Evolutionary conservation across 768 basidiomycete genomes (phyloP), one percentile per base, ranked within the genome.

Genomic region (Phylloporus rhodoxanthus): DNA sequence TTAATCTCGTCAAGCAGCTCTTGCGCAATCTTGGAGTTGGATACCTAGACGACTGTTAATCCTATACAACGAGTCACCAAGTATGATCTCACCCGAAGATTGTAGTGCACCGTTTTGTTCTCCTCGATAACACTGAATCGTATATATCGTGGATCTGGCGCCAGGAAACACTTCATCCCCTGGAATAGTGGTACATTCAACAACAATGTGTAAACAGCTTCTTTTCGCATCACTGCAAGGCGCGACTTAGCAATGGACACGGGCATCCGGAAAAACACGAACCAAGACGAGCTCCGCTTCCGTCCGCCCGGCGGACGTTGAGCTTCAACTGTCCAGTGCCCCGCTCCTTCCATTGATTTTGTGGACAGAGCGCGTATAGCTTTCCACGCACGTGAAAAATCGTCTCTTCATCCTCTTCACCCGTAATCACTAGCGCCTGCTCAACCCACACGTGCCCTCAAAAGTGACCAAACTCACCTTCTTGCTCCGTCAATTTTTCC

Each of bases 351-450:
- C 88, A 91, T 50, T 77, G 74, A 63, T 80, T 65, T 70, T 80
- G 61, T 62, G 69, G 28, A 57, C 76, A 72, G 39, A 90, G 72
- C 21, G 75, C 63, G 62, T 79, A 90, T 19, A 91, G 67, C 68
- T 91, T 91, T 43, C 85, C 87, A 48, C 88, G 79, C 15, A 84
- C 82, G 68, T 86, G 84, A 65, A 81, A 79, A 42, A 88, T 67
- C 6, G 84, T 87, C 48, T 84, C 78, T 58, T 91, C 88, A 19
- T 87, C 85, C 63, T 91, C 88, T 66, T 91, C 88, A 8, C 88
- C 88, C 3, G 88, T 91, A 39, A 75, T 65, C 32, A 85, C 86
- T 87, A 29, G 34, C 23, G 29, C 29, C 14, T 23, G 23, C 15
- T 55, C 48, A 55, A 19, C 48, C 28, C 14, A 42, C 17, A 30